Percentiles rank a stretch among this genome's conserved stretches.
These are phyloP conservation scores for Candida stauntonica DNA, from an alignment of 805 yeast species.

Conservation along the genomic window DNA sequence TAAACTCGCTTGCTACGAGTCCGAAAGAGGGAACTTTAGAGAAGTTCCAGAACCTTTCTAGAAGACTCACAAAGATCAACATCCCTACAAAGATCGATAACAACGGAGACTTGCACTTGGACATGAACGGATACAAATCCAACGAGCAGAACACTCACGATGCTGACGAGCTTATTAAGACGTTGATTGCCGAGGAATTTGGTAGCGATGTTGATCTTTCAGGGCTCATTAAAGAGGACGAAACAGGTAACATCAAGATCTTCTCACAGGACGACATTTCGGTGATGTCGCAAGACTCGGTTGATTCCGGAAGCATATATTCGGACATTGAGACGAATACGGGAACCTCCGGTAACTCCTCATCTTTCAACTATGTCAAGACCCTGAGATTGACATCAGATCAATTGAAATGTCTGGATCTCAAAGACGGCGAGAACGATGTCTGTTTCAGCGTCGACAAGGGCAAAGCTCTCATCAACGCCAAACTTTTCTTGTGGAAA, in stretches of 20 bases:
- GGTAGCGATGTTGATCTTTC: conserved; percentile 46
- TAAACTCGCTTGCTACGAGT: conserved; percentile 10
- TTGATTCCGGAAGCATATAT: conserved; percentile 4
- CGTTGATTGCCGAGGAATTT: conserved; percentile 73
- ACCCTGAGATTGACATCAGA: conserved; percentile 89
- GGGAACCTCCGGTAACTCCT: conserved; percentile 11
- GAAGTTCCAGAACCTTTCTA: conserved; percentile 58
- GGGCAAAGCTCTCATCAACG: conserved; percentile 71
- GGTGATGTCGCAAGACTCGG: conserved; percentile 5
- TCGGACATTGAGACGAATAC: conserved; percentile 5
- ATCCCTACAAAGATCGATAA: conserved; percentile 86
- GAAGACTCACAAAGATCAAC: conserved; percentile 61
- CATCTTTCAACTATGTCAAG: conserved; percentile 55
- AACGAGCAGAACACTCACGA: conserved; percentile 71
- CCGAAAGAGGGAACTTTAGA: conserved; percentile 45
- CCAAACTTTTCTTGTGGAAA: conserved; percentile 81
- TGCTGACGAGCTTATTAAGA: conserved; percentile 71
- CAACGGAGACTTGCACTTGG: conserved; percentile 85
- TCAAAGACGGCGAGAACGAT: conserved; percentile 76
- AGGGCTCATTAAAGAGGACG: conserved; percentile 49
- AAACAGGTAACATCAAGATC: conserved; percentile 64
- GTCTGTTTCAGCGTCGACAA: conserved; percentile 75
- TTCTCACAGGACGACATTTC: conserved; percentile 32
- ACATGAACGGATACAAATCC: conserved; percentile 94
- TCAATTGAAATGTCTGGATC: conserved; percentile 68